phyloP scores from a whole-genome alignment of 106 monocot genomes.

The Apostasia shenzhenica region DNA sequence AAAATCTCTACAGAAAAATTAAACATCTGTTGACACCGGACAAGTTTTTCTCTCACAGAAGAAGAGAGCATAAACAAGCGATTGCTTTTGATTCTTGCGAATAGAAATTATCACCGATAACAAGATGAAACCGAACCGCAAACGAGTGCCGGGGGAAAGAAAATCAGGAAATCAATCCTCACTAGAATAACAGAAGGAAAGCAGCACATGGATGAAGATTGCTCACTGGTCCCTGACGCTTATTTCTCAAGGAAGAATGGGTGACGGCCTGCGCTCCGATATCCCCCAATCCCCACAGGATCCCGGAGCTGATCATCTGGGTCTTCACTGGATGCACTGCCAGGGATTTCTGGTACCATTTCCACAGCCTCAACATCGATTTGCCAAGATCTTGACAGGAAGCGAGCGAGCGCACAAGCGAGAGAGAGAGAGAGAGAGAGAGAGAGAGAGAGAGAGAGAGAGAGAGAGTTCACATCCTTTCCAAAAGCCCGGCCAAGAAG shows the following conservation, averaged over 20 bases:
- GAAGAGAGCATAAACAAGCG: too few species aligned
- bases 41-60: too few species aligned
- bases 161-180: neutral
- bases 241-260: slow-evolving; percentile 25
- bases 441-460: too few species aligned
- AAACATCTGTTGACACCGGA: too few species aligned
- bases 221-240: slow-evolving; percentile 12
- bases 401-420: too few species aligned
- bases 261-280: slow-evolving; percentile 87
- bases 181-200: neutral
- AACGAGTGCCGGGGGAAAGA: too few species aligned
- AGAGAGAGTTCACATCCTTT: too few species aligned
- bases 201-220: neutral
- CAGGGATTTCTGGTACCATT: slow-evolving; percentile 83
- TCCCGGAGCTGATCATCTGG: slow-evolving; percentile 82
- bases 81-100: too few species aligned
- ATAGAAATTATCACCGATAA: too few species aligned
- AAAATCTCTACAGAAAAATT: too few species aligned
- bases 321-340: slow-evolving; percentile 84
- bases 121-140: neutral
- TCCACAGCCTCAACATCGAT: slow-evolving; percentile 69
- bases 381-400: neutral
- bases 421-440: too few species aligned
- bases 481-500: too few species aligned
- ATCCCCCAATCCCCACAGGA: slow-evolving; percentile 92